phyloP scores from a whole-genome alignment of 208 protist species.

The Acanthamoeba healyi region DNA sequence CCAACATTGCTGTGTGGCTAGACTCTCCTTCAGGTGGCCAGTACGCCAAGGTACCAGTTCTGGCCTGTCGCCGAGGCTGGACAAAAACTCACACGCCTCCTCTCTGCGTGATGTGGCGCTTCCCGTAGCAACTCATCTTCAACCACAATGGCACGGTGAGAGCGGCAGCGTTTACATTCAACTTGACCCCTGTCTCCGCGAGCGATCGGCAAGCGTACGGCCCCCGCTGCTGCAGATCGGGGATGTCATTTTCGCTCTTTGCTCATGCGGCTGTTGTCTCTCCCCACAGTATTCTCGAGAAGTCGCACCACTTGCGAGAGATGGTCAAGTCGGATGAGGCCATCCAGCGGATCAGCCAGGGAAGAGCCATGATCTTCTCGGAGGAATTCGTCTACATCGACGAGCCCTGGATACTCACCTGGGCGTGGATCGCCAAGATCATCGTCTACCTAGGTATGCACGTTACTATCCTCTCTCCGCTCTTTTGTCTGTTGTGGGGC shows the following conservation, averaged over 20 bases:
- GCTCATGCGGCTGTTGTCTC: neutral
- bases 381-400: constrained; percentile 3
- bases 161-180: neutral
- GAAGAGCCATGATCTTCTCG: neutral
- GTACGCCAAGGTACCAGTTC: neutral
- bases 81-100: too few relatives aligned
- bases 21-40: neutral
- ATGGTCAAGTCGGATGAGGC: neutral
- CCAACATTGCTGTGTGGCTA: neutral
- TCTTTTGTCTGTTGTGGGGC: neutral
- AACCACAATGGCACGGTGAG: neutral
- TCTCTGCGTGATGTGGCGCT: too few relatives aligned
- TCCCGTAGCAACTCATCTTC: neutral
- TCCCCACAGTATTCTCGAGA: neutral
- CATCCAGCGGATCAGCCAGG: neutral
- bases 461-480: neutral
- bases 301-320: neutral
- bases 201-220: neutral
- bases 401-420: constrained; percentile 10
- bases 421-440: neutral
- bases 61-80: too few relatives aligned
- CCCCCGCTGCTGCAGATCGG: neutral
- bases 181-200: neutral
- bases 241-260: neutral
- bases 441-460: constrained; percentile 2